Conservation (phyloP, 495 filamentous ascomycete species). For the Elaphomyces granulatus region DNA sequence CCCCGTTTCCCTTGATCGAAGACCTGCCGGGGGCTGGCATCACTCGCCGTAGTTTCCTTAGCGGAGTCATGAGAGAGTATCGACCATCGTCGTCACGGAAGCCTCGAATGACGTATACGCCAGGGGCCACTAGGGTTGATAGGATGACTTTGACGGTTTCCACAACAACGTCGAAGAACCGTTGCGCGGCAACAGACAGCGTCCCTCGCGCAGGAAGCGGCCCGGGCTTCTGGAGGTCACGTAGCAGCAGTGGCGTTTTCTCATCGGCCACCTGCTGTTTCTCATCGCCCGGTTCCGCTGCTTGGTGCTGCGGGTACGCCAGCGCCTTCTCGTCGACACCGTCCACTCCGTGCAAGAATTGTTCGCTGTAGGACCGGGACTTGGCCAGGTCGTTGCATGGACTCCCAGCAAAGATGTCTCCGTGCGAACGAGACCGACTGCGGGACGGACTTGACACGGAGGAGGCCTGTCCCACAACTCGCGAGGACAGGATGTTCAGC, state of each 20-base stretch:
- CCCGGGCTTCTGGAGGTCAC: constrained; percentile 32
- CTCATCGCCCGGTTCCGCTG: constrained; percentile 21
- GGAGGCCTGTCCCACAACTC: constrained; percentile 55
- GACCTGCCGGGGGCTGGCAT: constrained; percentile 17
- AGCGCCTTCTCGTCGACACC: constrained; percentile 18
- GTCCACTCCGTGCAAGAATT: constrained; percentile 24
- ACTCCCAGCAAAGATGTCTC: constrained; percentile 29
- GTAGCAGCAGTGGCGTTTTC: constrained; percentile 48
- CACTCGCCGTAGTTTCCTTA: constrained; percentile 42
- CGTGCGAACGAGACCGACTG: constrained; percentile 51
- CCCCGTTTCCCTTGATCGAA: too few species aligned
- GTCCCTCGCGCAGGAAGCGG: constrained; percentile 41
- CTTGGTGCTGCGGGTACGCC: constrained; percentile 9
- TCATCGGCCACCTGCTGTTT: constrained; percentile 31
- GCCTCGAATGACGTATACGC: constrained; percentile 62
- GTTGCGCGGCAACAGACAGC: constrained; percentile 26
- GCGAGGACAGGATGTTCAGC: constrained; percentile 82
- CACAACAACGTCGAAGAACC: constrained; percentile 41
- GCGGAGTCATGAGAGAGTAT: constrained; percentile 55
- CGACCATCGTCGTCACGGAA: constrained; percentile 67
- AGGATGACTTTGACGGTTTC: constrained; percentile 61
- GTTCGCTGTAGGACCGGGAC: constrained; percentile 33
- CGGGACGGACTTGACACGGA: constrained; percentile 26
- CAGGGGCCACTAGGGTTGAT: constrained; percentile 62
- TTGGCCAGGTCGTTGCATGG: constrained; percentile 28